A percentile compares a stretch with the other conserved stretches of the same genome.
These are phyloP conservation scores for Grammothele lineata DNA, from an alignment of 768 basidiomycete genomes.

Conservation along the genomic window DNA sequence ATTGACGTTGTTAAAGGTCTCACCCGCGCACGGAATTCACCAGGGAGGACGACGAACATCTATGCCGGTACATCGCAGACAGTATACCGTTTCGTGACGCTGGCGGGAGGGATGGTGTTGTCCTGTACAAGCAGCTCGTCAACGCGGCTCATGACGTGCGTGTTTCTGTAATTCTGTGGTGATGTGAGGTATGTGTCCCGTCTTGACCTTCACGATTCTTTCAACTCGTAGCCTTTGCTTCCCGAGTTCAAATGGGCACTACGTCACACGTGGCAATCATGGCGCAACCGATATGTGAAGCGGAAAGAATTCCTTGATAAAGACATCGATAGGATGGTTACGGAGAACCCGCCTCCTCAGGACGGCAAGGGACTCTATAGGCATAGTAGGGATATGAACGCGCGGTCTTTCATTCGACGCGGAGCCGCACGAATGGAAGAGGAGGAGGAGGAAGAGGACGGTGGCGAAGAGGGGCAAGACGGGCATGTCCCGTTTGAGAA, in stretches of 20 bases:
- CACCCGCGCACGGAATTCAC: constrained; percentile 5
- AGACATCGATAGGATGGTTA: constrained; percentile 7
- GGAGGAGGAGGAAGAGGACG: constrained; percentile 2
- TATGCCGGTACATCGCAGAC: constrained; percentile 6
- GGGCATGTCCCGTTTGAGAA: too few species aligned
- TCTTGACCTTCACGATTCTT: too few species aligned
- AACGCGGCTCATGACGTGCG: constrained; percentile 3
- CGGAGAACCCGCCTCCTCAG: constrained; percentile 9
- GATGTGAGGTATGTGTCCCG: too few species aligned
- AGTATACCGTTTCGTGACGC: neutral
- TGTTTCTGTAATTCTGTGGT: too few species aligned
- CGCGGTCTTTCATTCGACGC: too few species aligned
- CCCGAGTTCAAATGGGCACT: too few species aligned
- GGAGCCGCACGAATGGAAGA: neutral
- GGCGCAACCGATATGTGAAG: constrained; percentile 83
- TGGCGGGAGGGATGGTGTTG: constrained; percentile 7
- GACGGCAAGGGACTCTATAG: constrained; percentile 15
- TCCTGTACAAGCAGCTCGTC: constrained; percentile 1
- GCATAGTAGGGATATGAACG: neutral
- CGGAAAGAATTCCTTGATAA: constrained; percentile 56
- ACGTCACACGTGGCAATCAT: constrained; percentile 81
- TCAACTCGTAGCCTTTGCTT: constrained; percentile 6
- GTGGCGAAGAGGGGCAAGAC: neutral
- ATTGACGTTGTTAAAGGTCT: too few species aligned
- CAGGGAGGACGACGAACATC: constrained; percentile 10